Conservation (phyloP, 2,329 filamentous ascomycete species). For the Aspergillus persii region DNA sequence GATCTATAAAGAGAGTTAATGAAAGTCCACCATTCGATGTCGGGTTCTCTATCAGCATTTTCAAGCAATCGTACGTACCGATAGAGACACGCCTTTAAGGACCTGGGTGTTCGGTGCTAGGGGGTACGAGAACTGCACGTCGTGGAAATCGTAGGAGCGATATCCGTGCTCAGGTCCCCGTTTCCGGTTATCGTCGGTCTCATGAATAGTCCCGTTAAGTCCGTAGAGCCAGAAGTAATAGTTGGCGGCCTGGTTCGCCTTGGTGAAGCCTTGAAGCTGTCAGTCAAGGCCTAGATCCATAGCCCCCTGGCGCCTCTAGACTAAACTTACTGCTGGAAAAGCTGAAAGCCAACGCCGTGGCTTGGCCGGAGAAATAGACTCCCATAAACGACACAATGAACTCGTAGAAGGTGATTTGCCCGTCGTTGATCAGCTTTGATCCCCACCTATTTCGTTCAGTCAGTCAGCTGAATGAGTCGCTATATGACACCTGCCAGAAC, state of each 20-base stretch:
- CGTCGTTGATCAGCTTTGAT: no score
- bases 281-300: no score
- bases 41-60: no score
- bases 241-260: conserved; percentile 50
- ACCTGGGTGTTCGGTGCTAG: conserved; percentile 24
- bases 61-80: conserved; percentile 9
- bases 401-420: no score
- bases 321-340: conserved; percentile 39
- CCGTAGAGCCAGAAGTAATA: conserved; percentile 48
- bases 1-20: no score
- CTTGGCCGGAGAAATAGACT: no score
- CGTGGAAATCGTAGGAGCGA: conserved; percentile 43
- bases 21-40: no score
- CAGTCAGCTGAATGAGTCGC: no score
- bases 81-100: conserved; percentile 27
- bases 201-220: conserved; percentile 43
- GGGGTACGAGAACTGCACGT: conserved; percentile 42
- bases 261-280: conserved; percentile 33
- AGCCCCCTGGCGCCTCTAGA: no score
- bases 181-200: conserved; percentile 42
- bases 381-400: no score
- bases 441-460: no score
- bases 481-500: no score
- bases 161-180: conserved; percentile 16
- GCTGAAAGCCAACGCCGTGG: not conserved